phyloP scores from a whole-genome alignment of 148 eudicot species.

The Rhododendron vialii region DNA sequence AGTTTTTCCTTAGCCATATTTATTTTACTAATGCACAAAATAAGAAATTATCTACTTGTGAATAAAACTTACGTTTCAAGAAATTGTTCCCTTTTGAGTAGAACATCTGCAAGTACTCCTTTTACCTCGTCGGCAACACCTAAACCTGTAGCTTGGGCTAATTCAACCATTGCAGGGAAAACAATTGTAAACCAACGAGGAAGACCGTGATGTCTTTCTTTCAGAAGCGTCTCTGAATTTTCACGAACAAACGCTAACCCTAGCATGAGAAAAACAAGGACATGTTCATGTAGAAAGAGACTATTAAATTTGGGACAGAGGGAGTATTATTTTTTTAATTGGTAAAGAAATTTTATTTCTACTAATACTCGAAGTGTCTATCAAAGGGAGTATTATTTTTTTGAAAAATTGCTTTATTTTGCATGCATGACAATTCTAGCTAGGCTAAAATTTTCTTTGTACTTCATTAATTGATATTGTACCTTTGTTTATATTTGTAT shows the following conservation, averaged over 20 bases:
- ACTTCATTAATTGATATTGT: not conserved
- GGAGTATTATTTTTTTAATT: too few species aligned
- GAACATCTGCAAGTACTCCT: not conserved
- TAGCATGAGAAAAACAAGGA: not conserved
- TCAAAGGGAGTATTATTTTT: not conserved
- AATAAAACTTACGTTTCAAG: constrained; percentile 7
- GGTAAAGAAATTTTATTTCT: too few species aligned
- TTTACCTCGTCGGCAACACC: not conserved
- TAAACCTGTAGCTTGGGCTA: constrained; percentile 17
- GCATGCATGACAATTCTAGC: too few species aligned
- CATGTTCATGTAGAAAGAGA: too few species aligned
- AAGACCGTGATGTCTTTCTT: not conserved
- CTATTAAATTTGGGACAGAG: too few species aligned
- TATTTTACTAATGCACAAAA: too few species aligned
- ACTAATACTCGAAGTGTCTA: too few species aligned
- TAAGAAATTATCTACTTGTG: too few species aligned
- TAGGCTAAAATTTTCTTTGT: too few species aligned
- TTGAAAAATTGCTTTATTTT: not conserved
- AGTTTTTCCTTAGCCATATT: too few species aligned
- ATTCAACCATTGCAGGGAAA: constrained; percentile 26
- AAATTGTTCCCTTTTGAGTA: constrained; percentile 17
- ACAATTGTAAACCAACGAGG: constrained; percentile 27
- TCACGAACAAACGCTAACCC: constrained; percentile 24
- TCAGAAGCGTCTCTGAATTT: constrained; percentile 14
- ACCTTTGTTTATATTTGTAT: constrained; percentile 16